Conservation (phyloP, 2,329 filamentous ascomycete species). For the Neopestalotiopsis sp. region DNA sequence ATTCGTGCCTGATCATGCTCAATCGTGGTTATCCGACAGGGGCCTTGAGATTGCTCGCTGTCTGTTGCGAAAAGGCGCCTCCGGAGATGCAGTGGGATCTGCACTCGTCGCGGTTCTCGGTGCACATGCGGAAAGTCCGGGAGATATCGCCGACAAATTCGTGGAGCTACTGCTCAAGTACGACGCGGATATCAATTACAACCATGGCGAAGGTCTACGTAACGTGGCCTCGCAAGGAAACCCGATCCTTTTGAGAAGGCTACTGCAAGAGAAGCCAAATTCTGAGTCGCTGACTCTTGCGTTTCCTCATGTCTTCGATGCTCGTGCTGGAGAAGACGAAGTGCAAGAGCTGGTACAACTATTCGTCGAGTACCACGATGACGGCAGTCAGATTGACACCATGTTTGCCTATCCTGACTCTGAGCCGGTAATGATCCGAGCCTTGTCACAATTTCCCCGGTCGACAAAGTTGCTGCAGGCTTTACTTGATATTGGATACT, state of each 20-base stretch:
- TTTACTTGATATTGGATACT: conserved; percentile 62
- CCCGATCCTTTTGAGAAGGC: conserved; percentile 50
- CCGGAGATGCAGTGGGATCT: conserved; percentile 49
- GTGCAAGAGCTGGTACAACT: conserved; percentile 55
- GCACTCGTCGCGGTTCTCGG: conserved; percentile 53
- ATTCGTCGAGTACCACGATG: conserved; percentile 56
- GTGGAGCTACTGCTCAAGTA: conserved; percentile 47
- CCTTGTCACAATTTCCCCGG: conserved; percentile 59
- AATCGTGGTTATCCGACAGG: conserved; percentile 50
- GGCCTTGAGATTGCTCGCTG: conserved; percentile 53
- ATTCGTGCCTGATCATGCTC: conserved; percentile 46
- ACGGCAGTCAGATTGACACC: conserved; percentile 54
- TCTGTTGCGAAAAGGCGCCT: conserved; percentile 54
- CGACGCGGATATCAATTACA: conserved; percentile 53
- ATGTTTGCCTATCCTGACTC: conserved; percentile 48
- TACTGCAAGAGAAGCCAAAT: conserved; percentile 56
- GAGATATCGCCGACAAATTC: conserved; percentile 49
- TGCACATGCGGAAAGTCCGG: conserved; percentile 42
- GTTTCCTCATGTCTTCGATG: conserved; percentile 62
- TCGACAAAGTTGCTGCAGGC: conserved; percentile 56
- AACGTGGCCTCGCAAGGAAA: conserved; percentile 59
- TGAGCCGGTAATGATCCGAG: conserved; percentile 56
- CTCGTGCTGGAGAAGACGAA: conserved; percentile 53
- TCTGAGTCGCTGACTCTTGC: conserved; percentile 55
- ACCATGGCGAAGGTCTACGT: conserved; percentile 58